Evolutionary conservation across 805 yeast species (phyloP).

Genomic region (Metschnikowia borealis): DNA sequence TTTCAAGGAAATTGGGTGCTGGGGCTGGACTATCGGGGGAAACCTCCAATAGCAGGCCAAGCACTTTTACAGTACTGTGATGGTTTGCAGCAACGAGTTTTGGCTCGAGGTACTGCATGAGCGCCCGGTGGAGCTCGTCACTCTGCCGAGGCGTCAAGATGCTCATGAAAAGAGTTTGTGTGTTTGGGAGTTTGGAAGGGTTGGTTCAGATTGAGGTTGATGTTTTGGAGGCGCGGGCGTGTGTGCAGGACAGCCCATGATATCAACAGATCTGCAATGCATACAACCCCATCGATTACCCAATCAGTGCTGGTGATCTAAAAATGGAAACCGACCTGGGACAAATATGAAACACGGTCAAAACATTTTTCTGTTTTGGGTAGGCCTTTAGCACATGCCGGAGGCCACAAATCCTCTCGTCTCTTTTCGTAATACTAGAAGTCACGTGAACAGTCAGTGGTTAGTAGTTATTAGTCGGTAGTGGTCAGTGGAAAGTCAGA

Average conservation of each 20-base stretch:
- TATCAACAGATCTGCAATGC: background rate
- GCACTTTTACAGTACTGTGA: background rate
- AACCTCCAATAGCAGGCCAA: conserved; percentile 13
- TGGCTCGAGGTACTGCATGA: conserved; percentile 46
- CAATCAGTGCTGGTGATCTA: background rate
- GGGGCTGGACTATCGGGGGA: conserved; percentile 20
- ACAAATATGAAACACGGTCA: no score
- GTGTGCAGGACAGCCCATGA: background rate
- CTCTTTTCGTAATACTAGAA: no score
- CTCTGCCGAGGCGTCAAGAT: conserved; percentile 42
- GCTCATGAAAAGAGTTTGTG: conserved; percentile 4
- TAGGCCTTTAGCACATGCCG: no score
- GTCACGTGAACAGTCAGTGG: no score
- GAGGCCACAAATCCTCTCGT: no score
- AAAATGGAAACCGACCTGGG: background rate
- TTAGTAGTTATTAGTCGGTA: no score
- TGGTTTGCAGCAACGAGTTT: conserved; percentile 16
- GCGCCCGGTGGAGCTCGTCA: conserved; percentile 44
- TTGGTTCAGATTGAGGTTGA: background rate
- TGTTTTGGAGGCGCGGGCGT: conserved; percentile 1
- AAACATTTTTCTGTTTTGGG: no score
- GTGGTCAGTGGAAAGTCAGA: no score
- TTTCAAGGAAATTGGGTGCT: conserved; percentile 50
- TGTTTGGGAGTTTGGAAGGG: background rate
- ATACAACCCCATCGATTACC: background rate